A percentile compares a stretch with the other conserved stretches of the same genome.
Evolutionary conservation across 768 basidiomycete genomes (phyloP).

Genomic region (Phylloporus arenicola): DNA sequence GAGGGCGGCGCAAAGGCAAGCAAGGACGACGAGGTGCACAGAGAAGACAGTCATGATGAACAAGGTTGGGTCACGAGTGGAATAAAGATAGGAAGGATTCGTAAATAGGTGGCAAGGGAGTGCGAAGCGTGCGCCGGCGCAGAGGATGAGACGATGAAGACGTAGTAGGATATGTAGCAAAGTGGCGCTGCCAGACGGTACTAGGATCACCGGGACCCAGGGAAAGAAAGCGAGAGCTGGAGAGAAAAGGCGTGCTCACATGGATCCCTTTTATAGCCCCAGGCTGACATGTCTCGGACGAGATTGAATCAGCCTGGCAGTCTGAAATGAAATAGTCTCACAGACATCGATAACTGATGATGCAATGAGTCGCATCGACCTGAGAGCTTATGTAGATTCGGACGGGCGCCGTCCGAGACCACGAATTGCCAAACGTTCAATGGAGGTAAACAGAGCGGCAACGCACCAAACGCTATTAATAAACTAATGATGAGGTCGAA

Average conservation of each 20-base stretch:
- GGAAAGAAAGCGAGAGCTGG: conserved; percentile 33
- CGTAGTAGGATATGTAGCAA: conserved; percentile 16
- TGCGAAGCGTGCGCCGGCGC: conserved; percentile 22
- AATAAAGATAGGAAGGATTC: background rate
- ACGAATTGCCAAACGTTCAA: too few species aligned
- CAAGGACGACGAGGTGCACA: conserved; percentile 42
- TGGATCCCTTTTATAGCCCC: conserved; percentile 18
- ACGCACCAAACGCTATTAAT: too few species aligned
- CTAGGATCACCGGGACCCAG: conserved; percentile 53
- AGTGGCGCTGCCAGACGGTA: conserved; percentile 13
- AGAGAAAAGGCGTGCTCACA: conserved; percentile 22
- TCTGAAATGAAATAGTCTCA: conserved; percentile 6
- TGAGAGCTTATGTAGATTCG: too few species aligned
- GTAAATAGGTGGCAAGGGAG: conserved; percentile 14
- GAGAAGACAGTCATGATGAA: conserved; percentile 47
- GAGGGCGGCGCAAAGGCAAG: conserved; percentile 41
- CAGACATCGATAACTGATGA: background rate
- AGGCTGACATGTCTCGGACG: conserved; percentile 12
- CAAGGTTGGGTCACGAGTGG: conserved; percentile 5
- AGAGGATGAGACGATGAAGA: conserved; percentile 16
- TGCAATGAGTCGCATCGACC: background rate
- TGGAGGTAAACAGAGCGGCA: too few species aligned
- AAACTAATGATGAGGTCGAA: too few species aligned
- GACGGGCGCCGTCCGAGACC: too few species aligned
- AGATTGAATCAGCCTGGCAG: conserved; percentile 8